phyloP scores from a whole-genome alignment of 208 protist species.

The Histomonas meleagridis region DNA sequence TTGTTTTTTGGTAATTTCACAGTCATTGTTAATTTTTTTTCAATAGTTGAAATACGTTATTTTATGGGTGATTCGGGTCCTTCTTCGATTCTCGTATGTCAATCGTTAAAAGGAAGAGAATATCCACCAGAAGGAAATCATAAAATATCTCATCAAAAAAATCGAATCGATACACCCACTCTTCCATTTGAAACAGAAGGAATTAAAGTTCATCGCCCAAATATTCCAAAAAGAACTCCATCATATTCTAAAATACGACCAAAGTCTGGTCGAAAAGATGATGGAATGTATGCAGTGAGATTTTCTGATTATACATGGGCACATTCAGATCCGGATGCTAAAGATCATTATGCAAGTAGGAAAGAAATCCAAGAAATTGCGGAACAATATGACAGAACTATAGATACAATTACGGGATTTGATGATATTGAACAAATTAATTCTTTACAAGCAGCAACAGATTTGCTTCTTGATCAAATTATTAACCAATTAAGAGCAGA shows the following conservation, averaged over 20 bases:
- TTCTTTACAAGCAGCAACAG: not conserved
- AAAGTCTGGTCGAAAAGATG: not conserved
- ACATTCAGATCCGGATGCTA: not conserved
- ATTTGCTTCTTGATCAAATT: not conserved
- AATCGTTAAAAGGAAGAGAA: no score
- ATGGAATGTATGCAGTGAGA: not conserved
- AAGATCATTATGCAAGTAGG: slow-evolving; percentile 1
- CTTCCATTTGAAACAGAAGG: slow-evolving; percentile 21
- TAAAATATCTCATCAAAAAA: no score
- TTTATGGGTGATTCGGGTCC: no score
- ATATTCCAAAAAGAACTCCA: not conserved
- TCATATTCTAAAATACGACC: not conserved
- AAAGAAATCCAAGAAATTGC: not conserved
- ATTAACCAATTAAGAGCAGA: not conserved
- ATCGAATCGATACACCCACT: not conserved
- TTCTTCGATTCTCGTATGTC: no score
- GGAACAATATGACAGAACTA: not conserved
- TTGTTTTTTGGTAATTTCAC: no score
- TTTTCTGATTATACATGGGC: slow-evolving; percentile 3
- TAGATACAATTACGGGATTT: not conserved
- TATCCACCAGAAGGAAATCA: no score
- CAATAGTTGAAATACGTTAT: no score
- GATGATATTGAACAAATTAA: not conserved
- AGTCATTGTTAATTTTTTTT: no score
- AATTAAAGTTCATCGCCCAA: not conserved